phyloP scores from a whole-genome alignment of 345 rosid species.

The Populus ilicifolia region DNA sequence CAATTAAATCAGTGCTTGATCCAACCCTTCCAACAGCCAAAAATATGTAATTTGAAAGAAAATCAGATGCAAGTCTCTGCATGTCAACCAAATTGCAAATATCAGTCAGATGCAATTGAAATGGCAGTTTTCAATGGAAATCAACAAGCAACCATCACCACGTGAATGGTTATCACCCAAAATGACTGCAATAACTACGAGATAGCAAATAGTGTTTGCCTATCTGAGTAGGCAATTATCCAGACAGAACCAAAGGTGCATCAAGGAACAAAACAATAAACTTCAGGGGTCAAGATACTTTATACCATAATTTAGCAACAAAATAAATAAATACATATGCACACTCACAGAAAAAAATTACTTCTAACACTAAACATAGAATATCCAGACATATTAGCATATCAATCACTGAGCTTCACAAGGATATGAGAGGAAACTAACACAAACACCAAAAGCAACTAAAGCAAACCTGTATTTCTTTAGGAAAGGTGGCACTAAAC shows the following conservation, averaged over 20 bases:
- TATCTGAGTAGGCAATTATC: not conserved
- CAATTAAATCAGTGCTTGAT: conserved; percentile 94
- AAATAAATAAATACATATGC: not conserved
- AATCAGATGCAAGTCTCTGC: conserved; percentile 98
- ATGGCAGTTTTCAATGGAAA: not conserved
- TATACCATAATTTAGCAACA: not conserved
- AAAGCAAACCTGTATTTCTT: conserved; percentile 79
- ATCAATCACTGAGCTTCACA: not conserved
- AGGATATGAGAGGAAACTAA: not conserved
- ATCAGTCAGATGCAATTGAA: not conserved
- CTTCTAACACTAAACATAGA: not conserved
- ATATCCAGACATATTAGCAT: not conserved
- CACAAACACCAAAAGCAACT: not conserved
- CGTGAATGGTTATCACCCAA: not conserved
- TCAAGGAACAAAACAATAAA: not conserved
- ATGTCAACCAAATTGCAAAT: conserved; percentile 14
- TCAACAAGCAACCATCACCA: not conserved
- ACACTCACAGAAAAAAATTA: not conserved
- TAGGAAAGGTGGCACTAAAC: conserved; percentile 97
- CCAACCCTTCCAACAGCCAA: conserved; percentile 99
- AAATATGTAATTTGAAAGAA: conserved; percentile 73
- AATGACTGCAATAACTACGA: not conserved
- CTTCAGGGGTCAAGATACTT: not conserved
- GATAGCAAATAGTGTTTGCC: not conserved
- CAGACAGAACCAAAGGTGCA: conserved; percentile 1